Evolutionary conservation across 176 grass and related monocot genomes (phyloP), one percentile per base, ranked within the genome.

Genomic region (Musa troglodytarum): DNA sequence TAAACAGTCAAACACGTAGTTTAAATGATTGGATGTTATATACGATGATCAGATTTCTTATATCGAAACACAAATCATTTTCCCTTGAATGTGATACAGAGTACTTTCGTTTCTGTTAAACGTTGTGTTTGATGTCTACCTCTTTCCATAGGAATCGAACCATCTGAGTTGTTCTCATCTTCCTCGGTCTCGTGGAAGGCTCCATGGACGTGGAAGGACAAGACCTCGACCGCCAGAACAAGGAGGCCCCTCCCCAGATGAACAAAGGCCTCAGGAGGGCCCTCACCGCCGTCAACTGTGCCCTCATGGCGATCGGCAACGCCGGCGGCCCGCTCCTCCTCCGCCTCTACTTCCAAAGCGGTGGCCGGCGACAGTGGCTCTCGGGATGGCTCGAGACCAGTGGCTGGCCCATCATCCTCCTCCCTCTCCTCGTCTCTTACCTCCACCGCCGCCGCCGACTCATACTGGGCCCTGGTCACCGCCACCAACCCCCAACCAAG

Each of bases 321-420:
- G 65, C 80, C 21, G 85, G 84, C 57, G 73, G 79, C 23, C 88
- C 92, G 12, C 86, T 96, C 11, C 54, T 89, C 70, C 79, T 89
- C 58, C 88, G 88, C 71, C 84, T 85, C 22, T 92, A 96, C 88
- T 96, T 87, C 87, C 77, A 86, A 52, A 51, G 80, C 21, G 92
- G 92, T 67, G 88, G 92, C 51, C 17, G 15, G 17, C 86, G 83
- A 13, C 88, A 88, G 77, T 96, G 92, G 92, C 77, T 96, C 65
- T 85, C 92, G 4, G 85, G 84, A 61, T 80, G 81, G 10, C 79
- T 96, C 64, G 86, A 91, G 86, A 92, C 88, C 8, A 86, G 74
- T 52, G 88, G 84, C 29, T 96, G 80, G 83, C 92, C 88, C 20
- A 76, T 89, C 24, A 72, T 89, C 19, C 72, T 91, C 68, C 69